Conservation (phyloP, 495 filamentous ascomycete species). For the Parmelia sp. region DNA sequence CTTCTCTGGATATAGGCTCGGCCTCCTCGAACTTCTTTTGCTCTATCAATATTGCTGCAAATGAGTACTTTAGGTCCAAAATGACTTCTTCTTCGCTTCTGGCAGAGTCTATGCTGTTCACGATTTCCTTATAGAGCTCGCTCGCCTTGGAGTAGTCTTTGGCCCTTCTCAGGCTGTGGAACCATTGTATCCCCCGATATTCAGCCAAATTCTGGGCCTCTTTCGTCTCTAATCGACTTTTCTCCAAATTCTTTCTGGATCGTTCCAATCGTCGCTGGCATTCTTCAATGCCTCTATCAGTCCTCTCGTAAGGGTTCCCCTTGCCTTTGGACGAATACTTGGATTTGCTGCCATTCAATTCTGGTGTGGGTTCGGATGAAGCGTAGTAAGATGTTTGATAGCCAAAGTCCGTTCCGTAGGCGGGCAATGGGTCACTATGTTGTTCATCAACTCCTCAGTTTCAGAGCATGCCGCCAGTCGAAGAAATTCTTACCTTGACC, state of each 20-base stretch:
- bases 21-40: slow-evolving; percentile 5
- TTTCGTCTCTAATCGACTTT: neutral
- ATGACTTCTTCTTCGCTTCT: neutral
- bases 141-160: neutral
- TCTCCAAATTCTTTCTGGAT: neutral
- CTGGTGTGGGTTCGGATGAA: neutral
- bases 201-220: neutral
- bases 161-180: neutral
- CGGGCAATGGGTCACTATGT: too few relatives aligned
- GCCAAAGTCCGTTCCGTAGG: neutral
- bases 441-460: neutral
- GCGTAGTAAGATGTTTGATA: neutral
- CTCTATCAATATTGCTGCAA: slow-evolving; percentile 10
- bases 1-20: neutral
- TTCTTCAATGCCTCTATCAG: neutral
- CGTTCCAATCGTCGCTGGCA: neutral
- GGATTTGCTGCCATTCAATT: neutral
- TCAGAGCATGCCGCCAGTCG: neutral
- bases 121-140: neutral
- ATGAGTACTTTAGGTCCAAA: slow-evolving; percentile 1
- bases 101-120: neutral
- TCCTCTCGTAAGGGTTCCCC: neutral
- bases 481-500: neutral
- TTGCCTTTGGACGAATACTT: neutral
- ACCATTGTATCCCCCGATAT: neutral